A percentile compares a stretch with the other conserved stretches of the same genome.
Conservation (phyloP, 805 yeast genomes). For the Starmerella ratchasimensis region DNA sequence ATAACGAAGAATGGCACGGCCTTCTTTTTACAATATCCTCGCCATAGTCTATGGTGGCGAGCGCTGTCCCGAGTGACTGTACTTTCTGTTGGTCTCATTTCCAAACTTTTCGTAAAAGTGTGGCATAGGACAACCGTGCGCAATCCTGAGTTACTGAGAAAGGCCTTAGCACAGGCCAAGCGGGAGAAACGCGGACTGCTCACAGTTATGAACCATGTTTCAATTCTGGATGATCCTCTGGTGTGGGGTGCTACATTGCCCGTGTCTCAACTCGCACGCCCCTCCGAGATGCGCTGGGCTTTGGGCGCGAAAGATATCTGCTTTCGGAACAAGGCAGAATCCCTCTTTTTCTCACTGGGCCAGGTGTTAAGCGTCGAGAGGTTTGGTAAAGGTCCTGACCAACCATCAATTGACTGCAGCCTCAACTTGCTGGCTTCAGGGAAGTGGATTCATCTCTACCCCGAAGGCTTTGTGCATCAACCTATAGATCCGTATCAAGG, state of each 20-base stretch:
- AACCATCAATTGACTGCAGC: conserved; percentile 77
- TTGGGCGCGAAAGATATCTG: conserved; percentile 87
- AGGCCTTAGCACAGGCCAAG: conserved; percentile 49
- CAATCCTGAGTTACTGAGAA: conserved; percentile 50
- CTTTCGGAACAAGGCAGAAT: conserved; percentile 32
- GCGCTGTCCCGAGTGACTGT: conserved; percentile 56
- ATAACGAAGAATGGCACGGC: conserved; percentile 40
- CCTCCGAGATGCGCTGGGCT: conserved; percentile 78
- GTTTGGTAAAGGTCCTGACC: conserved; percentile 89
- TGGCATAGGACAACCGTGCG: conserved; percentile 52
- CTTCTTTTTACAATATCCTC: conserved; percentile 49
- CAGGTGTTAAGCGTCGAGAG: conserved; percentile 77
- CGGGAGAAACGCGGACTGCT: conserved; percentile 59
- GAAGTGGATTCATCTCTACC: conserved; percentile 82
- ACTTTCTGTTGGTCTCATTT: conserved; percentile 44
- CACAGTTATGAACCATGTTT: conserved; percentile 81
- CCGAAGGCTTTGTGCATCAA: conserved; percentile 89
- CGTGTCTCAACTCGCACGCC: conserved; percentile 42
- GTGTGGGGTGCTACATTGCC: conserved; percentile 78
- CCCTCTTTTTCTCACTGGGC: conserved; percentile 64
- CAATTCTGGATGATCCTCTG: conserved; percentile 67
- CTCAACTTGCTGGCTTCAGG: conserved; percentile 41
- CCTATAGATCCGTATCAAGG: conserved; percentile 58
- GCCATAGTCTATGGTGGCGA: conserved; percentile 49
- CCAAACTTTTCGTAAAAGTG: conserved; percentile 47